phyloP scores from a whole-genome alignment of 2,329 filamentous ascomycete species.

The Tolypocladium cylindrosporum region DNA sequence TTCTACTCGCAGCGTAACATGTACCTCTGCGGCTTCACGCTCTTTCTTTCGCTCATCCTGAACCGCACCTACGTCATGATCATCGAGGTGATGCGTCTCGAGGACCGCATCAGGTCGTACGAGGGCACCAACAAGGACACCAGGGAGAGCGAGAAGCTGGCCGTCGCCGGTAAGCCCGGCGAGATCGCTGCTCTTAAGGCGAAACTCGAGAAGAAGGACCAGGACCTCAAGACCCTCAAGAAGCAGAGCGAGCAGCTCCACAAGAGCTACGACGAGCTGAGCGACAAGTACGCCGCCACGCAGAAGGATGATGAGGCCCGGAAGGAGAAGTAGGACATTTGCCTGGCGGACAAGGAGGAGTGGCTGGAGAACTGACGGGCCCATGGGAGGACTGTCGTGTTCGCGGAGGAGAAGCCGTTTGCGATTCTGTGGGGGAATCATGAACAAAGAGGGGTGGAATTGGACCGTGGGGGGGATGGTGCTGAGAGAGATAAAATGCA shows the following conservation, averaged over 20 bases:
- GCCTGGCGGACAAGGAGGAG: neutral
- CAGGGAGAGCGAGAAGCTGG: constrained; percentile 64
- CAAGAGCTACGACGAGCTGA: constrained; percentile 76
- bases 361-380: neutral
- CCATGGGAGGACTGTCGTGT: neutral
- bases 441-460: neutral
- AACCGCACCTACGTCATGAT: constrained; percentile 99
- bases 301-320: constrained; percentile 40
- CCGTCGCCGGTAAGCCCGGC: constrained; percentile 61
- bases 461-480: neutral
- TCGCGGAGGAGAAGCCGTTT: neutral
- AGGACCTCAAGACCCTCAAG: constrained; percentile 78
- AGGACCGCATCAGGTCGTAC: constrained; percentile 80
- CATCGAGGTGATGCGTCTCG: constrained; percentile 78
- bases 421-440: neutral
- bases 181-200: constrained; percentile 62
- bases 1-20: constrained; percentile 99
- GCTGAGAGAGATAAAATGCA: neutral
- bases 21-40: constrained; percentile 99
- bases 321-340: constrained; percentile 34
- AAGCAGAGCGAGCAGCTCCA: constrained; percentile 81
- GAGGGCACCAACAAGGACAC: constrained; percentile 47
- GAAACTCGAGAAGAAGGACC: constrained; percentile 69
- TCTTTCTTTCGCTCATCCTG: constrained; percentile 96
- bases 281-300: constrained; percentile 65